Conservation (phyloP, 495 filamentous ascomycete genomes). For the Penicillium ochrochloron region DNA sequence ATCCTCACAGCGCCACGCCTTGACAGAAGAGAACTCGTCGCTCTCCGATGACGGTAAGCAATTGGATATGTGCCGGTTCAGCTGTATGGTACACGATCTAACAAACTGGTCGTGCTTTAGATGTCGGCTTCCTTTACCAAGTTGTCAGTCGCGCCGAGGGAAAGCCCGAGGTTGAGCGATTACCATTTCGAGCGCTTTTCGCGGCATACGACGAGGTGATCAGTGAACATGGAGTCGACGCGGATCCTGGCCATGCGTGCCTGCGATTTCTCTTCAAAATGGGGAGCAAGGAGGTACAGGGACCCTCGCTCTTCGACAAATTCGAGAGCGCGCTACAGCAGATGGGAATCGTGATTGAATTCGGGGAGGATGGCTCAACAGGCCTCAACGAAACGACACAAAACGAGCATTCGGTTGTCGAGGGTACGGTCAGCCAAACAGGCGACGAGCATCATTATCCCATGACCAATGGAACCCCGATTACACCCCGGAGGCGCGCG, state of each 20-base stretch:
- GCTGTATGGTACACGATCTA: constrained; percentile 10
- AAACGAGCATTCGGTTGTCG: constrained; percentile 28
- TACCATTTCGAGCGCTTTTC: constrained; percentile 80
- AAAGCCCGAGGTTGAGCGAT: constrained; percentile 63
- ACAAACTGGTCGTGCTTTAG: constrained; percentile 44
- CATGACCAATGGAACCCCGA: constrained; percentile 30
- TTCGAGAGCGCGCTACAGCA: constrained; percentile 67
- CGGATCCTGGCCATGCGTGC: constrained; percentile 73
- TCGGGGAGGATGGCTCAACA: constrained; percentile 47
- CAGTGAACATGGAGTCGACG: constrained; percentile 65
- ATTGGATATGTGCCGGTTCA: not conserved
- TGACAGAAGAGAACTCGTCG: constrained; percentile 52
- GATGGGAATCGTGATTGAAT: constrained; percentile 70
- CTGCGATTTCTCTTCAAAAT: constrained; percentile 82
- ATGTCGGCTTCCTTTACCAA: constrained; percentile 77
- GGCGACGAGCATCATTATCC: constrained; percentile 26
- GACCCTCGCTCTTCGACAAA: constrained; percentile 61
- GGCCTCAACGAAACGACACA: constrained; percentile 34
- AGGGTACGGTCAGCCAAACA: constrained; percentile 28
- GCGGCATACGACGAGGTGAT: constrained; percentile 76
- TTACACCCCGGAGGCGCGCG: constrained; percentile 52
- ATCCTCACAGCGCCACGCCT: constrained; percentile 53
- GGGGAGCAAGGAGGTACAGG: constrained; percentile 58
- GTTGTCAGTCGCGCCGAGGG: constrained; percentile 74
- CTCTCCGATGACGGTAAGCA: constrained; percentile 66